Base-by-base conservation (phyloP, 192 early-diverging fungal species). In the Coemansia sp. region DNA sequence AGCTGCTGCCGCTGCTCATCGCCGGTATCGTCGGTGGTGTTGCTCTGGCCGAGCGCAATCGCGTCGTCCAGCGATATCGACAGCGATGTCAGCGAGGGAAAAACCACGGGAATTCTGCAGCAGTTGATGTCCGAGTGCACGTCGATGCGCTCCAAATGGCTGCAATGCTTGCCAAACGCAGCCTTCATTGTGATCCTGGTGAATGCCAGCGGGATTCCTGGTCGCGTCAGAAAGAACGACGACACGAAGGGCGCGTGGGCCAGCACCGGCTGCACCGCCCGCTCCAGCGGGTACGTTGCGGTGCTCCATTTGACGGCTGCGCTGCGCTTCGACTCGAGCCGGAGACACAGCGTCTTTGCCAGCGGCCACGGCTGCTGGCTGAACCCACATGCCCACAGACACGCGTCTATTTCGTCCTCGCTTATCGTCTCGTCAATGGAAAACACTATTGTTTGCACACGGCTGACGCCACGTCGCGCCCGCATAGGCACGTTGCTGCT, bases 31-130 rank as follows among this genome's bases (percentile, higher is more conserved):
- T 30, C 30, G 16, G 7, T 10, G 18, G 46, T n/a, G 21, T 18
- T 9, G 59, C 7, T 21, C 45, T 43, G 30, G 25, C 20, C 67
- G 16, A 61, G 59, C n/a, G 64, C 57, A 31, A 58, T 43, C 0
- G 64, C 40, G 31, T 66, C 64, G 28, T 52, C 48, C 8, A 74
- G 51, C 12, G 72, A 59, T 49, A 74, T 13, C 1, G 66, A 42
- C 49, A 74, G 61, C 8, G 72, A 63, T 6, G 72, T 74, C 35
- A 74, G 72, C 34, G 49, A 57, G 1, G 72, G 62, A 1, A 68
- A 43, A 0, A 33, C 35, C 3, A 45, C 29, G 13, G 66, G 66
- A 16, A 74, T 56, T 25, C 58, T 58, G 30, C 57, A 49, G 58
- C 72, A 74, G 30, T 37, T 34, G 35, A 74, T 64, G 29, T 59